These are phyloP conservation scores for Nigrospora oryzae DNA, from an alignment of 2,329 filamentous ascomycete genomes.

Conservation along the genomic window DNA sequence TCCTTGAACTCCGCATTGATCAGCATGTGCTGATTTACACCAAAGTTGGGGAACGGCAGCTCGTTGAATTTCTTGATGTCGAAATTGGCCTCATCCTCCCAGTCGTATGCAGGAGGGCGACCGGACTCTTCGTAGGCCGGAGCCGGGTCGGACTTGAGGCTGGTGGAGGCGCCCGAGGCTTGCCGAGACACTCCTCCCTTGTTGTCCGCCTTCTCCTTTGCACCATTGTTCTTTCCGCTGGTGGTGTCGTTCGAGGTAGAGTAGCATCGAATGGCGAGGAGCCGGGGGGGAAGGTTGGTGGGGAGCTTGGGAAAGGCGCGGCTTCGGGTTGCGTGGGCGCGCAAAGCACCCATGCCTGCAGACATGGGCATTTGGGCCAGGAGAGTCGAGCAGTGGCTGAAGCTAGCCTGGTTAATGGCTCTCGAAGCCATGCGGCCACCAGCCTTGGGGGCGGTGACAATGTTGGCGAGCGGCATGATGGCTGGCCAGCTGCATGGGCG, in stretches of 20 bases:
- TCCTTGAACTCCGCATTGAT: constrained; percentile 96
- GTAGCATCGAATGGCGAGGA: constrained; percentile 10
- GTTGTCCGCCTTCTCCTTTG: constrained; percentile 14
- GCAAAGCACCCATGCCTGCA: too few species aligned
- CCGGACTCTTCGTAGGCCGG: constrained; percentile 12
- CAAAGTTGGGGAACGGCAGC: constrained; percentile 73
- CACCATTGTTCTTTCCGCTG: constrained; percentile 11
- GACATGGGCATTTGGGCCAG: too few species aligned
- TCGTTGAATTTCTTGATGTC: constrained; percentile 67
- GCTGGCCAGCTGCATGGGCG: too few species aligned
- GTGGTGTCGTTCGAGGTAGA: neutral
- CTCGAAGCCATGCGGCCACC: too few species aligned
- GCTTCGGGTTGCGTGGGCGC: too few species aligned
- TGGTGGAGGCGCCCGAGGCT: constrained; percentile 2
- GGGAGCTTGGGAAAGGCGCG: neutral
- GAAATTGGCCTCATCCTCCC: constrained; percentile 69
- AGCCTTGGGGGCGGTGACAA: too few species aligned
- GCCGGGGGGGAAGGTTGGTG: constrained; percentile 5
- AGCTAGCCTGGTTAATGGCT: too few species aligned
- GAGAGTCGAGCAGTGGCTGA: too few species aligned
- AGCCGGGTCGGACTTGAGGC: constrained; percentile 13
- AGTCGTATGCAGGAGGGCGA: constrained; percentile 34
- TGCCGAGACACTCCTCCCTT: constrained; percentile 11
- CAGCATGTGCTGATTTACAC: constrained; percentile 91
- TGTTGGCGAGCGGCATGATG: too few species aligned